Percentiles rank a stretch among this genome's conserved stretches.
Conservation (phyloP, 768 basidiomycete species). For the Hirschioporus abietinus region DNA sequence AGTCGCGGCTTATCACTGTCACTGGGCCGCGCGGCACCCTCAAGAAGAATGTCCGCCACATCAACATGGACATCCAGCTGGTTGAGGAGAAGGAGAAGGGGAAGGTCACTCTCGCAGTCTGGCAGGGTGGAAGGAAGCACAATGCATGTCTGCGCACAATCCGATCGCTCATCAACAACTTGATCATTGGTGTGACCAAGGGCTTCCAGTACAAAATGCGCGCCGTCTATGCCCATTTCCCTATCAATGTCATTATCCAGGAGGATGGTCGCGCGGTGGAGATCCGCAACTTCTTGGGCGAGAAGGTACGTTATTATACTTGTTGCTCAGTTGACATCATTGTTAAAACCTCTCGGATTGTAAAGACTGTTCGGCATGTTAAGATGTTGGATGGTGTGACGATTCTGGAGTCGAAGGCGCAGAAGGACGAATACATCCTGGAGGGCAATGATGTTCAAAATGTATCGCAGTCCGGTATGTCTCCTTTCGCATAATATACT, state of each 20-base stretch:
- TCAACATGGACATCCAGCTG: slow-evolving; percentile 89
- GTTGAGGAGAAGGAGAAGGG: slow-evolving; percentile 67
- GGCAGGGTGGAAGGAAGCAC: slow-evolving; percentile 98
- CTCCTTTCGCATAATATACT: neutral
- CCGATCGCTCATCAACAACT: slow-evolving; percentile 91
- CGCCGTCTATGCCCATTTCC: slow-evolving; percentile 99
- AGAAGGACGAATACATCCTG: slow-evolving; percentile 92
- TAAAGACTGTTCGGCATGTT: slow-evolving; percentile 85
- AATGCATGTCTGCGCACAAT: slow-evolving; percentile 97
- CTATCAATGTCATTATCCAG: slow-evolving; percentile 96
- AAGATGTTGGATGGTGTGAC: slow-evolving; percentile 87
- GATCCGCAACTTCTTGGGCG: slow-evolving; percentile 93
- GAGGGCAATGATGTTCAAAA: slow-evolving; percentile 95
- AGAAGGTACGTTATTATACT: slow-evolving; percentile 57
- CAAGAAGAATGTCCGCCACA: slow-evolving; percentile 87
- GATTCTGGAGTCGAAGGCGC: slow-evolving; percentile 78
- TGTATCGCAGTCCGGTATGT: slow-evolving; percentile 90
- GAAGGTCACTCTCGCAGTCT: slow-evolving; percentile 87
- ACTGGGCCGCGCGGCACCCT: slow-evolving; percentile 90
- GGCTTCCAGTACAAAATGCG: slow-evolving; percentile 99
- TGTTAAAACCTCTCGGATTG: neutral
- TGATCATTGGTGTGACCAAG: slow-evolving; percentile 98
- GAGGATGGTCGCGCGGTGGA: slow-evolving; percentile 67
- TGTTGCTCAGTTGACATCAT: neutral
- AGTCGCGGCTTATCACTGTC: slow-evolving; percentile 88